Conservation (phyloP, 495 filamentous ascomycete species). For the Recurvomyces mirabilis region DNA sequence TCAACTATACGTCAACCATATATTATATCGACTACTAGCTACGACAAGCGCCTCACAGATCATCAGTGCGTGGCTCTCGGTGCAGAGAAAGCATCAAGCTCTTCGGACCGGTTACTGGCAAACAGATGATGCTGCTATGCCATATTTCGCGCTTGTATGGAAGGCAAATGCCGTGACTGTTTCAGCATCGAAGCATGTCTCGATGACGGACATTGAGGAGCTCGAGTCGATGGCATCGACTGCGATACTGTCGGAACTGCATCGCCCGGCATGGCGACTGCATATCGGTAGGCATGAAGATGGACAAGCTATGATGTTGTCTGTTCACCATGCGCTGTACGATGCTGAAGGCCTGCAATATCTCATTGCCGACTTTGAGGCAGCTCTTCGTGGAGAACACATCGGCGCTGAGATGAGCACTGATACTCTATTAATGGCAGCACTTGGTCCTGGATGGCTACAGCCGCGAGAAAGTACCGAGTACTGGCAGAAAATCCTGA, state of each 20-base stretch:
- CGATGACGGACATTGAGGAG: not conserved
- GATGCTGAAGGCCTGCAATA: slow-evolving; percentile 58
- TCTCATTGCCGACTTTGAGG: slow-evolving; percentile 46
- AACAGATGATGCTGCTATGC: slow-evolving; percentile 27
- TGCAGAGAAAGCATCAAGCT: slow-evolving; percentile 25
- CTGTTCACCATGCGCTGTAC: slow-evolving; percentile 64
- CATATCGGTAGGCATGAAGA: slow-evolving; percentile 22
- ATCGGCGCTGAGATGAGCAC: slow-evolving; percentile 28
- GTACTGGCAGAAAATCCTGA: too few species aligned
- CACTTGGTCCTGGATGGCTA: not conserved
- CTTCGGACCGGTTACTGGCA: slow-evolving; percentile 31
- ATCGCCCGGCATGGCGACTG: slow-evolving; percentile 41
- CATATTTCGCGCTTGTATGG: slow-evolving; percentile 60
- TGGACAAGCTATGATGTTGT: slow-evolving; percentile 35
- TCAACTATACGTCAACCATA: slow-evolving; percentile 50
- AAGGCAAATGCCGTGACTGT: slow-evolving; percentile 8
- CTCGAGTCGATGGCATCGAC: not conserved
- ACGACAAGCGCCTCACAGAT: slow-evolving; percentile 6
- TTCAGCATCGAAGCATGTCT: not conserved
- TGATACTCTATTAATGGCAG: slow-evolving; percentile 1
- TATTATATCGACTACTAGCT: slow-evolving; percentile 35
- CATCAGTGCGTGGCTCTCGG: slow-evolving; percentile 24
- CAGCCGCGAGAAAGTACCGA: too few species aligned
- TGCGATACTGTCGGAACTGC: slow-evolving; percentile 26
- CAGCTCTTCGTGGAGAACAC: slow-evolving; percentile 27